A percentile compares a stretch with the other conserved stretches of the same genome.
These are phyloP conservation scores for Metschnikowia anglica DNA, from an alignment of 805 yeast species.

Conservation along the genomic window DNA sequence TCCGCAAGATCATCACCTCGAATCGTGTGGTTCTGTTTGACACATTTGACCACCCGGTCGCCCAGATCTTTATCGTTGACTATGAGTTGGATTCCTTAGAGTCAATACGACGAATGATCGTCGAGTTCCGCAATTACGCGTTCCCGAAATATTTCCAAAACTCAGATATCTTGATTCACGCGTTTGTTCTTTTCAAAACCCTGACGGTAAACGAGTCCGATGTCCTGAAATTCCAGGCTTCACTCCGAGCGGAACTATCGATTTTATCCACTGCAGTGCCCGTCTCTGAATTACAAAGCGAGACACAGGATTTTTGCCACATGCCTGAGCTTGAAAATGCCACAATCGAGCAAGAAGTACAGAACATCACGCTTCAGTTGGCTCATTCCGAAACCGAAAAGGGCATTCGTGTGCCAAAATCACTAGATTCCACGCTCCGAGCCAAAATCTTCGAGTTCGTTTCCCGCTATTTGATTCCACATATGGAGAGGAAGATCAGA, in stretches of 20 bases:
- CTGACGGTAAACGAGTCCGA: constrained; percentile 29
- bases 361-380: constrained; percentile 33
- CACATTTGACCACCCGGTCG: constrained; percentile 81
- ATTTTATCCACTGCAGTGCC: constrained; percentile 28
- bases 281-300: constrained; percentile 40
- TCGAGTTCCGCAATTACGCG: constrained; percentile 47
- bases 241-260: constrained; percentile 27
- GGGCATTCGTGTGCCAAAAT: constrained; percentile 28
- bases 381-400: constrained; percentile 1
- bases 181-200: constrained; percentile 33
- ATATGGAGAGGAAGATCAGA: constrained; percentile 79
- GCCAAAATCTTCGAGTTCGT: constrained; percentile 48
- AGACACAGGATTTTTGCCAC: constrained; percentile 13
- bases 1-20: constrained; percentile 58
- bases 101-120: constrained; percentile 56
- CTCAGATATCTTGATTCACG: constrained; percentile 55
- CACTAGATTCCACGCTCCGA: constrained; percentile 42
- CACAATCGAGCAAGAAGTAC: constrained; percentile 52
- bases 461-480: constrained; percentile 61
- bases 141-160: constrained; percentile 66
- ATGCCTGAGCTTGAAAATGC: constrained; percentile 32
- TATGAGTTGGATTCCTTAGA: constrained; percentile 49
- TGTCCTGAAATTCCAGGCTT: constrained; percentile 30
- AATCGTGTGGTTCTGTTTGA: constrained; percentile 72
- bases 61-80: constrained; percentile 68